Evolutionary conservation across 164 flowering plant genomes (phyloP).

Genomic region (Pachysandra terminalis): DNA sequence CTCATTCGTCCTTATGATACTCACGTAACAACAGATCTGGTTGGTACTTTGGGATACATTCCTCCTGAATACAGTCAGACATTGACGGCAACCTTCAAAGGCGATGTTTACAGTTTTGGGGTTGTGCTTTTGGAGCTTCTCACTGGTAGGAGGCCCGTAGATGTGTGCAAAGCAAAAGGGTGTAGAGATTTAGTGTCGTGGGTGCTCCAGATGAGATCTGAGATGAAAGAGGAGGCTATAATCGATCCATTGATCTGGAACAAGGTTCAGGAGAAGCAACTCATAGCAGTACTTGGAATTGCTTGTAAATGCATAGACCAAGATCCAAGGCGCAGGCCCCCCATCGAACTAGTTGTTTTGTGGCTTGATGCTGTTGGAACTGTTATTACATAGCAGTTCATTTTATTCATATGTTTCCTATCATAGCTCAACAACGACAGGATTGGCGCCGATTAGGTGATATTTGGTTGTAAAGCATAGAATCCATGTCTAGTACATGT

Average conservation of each 20-base stretch:
- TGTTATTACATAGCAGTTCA: conserved; percentile 19
- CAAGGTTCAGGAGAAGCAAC: conserved; percentile 44
- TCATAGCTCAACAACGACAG: not conserved
- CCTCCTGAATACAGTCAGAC: conserved; percentile 87
- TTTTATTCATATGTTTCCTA: conserved; percentile 1
- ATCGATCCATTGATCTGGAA: conserved; percentile 55
- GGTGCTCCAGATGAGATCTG: conserved; percentile 67
- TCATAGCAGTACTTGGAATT: conserved; percentile 48
- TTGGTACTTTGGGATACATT: conserved; percentile 83
- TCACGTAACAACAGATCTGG: conserved; percentile 83
- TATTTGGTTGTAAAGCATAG: conserved; percentile 7
- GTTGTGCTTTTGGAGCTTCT: conserved; percentile 82
- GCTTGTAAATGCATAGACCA: conserved; percentile 66
- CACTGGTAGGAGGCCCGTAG: conserved; percentile 75
- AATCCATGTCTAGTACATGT: not conserved
- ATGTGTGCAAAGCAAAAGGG: conserved; percentile 63
- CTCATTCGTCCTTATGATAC: conserved; percentile 73
- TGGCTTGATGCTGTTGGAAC: conserved; percentile 48
- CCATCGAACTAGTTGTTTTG: conserved; percentile 62
- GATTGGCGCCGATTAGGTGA: not conserved
- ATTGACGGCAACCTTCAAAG: conserved; percentile 66
- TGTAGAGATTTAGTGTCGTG: conserved; percentile 73
- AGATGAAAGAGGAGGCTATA: conserved; percentile 45
- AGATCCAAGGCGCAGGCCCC: conserved; percentile 64
- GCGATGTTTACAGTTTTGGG: conserved; percentile 88